phyloP scores from a whole-genome alignment of 352 stramenopile genomes.

The Globisporangium okanoganense region DNA sequence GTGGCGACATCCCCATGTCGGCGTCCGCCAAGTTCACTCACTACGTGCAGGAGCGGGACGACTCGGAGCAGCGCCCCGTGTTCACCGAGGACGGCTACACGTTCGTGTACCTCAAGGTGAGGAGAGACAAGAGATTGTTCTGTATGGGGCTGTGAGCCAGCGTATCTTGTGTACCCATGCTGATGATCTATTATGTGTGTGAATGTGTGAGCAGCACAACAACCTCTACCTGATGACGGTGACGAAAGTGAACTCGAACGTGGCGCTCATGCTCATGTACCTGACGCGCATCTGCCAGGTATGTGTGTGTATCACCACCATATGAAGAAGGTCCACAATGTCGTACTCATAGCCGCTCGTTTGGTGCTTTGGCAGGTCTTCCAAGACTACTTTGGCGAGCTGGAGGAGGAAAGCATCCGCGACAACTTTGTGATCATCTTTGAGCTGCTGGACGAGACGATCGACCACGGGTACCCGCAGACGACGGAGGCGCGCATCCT shows the following conservation, averaged over 20 bases:
- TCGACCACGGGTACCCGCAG: conserved; percentile 99
- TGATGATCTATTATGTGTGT: neutral
- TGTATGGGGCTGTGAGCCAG: neutral
- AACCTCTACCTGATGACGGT: conserved; percentile 99
- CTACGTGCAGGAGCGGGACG: conserved; percentile 93
- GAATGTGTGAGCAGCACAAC: conserved; percentile 80
- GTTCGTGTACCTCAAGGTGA: conserved; percentile 94
- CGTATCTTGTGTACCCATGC: neutral
- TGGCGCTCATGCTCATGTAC: conserved; percentile 94
- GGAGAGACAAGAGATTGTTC: neutral
- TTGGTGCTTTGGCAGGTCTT: conserved; percentile 81
- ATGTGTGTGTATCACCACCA: neutral
- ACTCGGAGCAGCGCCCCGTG: conserved; percentile 92
- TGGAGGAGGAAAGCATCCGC: conserved; percentile 99
- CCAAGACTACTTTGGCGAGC: conserved; percentile 99
- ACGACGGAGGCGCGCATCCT: conserved; percentile 87
- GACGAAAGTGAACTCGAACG: conserved; percentile 99
- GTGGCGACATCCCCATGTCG: conserved; percentile 97
- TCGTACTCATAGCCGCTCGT: neutral
- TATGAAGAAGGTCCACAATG: neutral
- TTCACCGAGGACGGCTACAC: conserved; percentile 93
- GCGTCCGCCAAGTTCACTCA: conserved; percentile 88
- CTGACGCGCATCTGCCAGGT: conserved; percentile 87
- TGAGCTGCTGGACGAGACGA: conserved; percentile 99
- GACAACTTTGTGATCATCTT: conserved; percentile 99